These are phyloP conservation scores for Candida vaughaniae DNA, from an alignment of 805 yeast species.

Conservation along the genomic window DNA sequence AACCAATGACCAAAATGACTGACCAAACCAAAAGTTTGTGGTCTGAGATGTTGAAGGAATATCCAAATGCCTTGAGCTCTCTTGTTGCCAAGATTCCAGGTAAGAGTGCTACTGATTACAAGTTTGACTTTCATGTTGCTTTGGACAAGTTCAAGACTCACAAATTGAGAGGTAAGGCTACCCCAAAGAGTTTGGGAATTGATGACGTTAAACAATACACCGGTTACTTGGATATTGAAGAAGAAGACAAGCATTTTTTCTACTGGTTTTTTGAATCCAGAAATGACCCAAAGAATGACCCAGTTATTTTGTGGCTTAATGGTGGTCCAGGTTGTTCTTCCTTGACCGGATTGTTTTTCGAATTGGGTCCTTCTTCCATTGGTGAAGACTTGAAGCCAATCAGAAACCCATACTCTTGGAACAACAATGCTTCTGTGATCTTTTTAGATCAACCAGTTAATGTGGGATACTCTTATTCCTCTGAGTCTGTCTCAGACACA, in stretches of 20 bases:
- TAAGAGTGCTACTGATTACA: constrained; percentile 34
- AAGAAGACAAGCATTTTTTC: constrained; percentile 61
- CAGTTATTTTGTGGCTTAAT: constrained; percentile 34
- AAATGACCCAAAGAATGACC: constrained; percentile 40
- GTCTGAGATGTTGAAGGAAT: constrained; percentile 61
- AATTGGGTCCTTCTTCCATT: constrained; percentile 34
- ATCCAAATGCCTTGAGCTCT: constrained; percentile 54
- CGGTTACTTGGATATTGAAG: constrained; percentile 80
- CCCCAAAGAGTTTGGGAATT: constrained; percentile 70
- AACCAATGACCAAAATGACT: constrained; percentile 50
- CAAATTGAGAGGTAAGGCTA: constrained; percentile 56
- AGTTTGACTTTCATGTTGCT: constrained; percentile 35
- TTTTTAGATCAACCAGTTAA: constrained; percentile 40
- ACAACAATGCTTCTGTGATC: constrained; percentile 38
- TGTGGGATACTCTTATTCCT: constrained; percentile 34
- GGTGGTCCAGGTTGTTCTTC: constrained; percentile 41
- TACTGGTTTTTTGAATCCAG: constrained; percentile 46
- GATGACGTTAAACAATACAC: constrained; percentile 81
- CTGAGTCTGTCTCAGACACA: constrained; percentile 29
- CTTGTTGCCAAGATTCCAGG: constrained; percentile 60
- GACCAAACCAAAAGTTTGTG: constrained; percentile 52
- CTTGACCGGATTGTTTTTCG: constrained; percentile 34
- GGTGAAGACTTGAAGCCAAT: constrained; percentile 27
- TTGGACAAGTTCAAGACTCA: constrained; percentile 45
- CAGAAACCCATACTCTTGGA: constrained; percentile 32